Evolutionary conservation across 176 grass and related monocot genomes (phyloP).

Genomic region (Oryza glumipatula): DNA sequence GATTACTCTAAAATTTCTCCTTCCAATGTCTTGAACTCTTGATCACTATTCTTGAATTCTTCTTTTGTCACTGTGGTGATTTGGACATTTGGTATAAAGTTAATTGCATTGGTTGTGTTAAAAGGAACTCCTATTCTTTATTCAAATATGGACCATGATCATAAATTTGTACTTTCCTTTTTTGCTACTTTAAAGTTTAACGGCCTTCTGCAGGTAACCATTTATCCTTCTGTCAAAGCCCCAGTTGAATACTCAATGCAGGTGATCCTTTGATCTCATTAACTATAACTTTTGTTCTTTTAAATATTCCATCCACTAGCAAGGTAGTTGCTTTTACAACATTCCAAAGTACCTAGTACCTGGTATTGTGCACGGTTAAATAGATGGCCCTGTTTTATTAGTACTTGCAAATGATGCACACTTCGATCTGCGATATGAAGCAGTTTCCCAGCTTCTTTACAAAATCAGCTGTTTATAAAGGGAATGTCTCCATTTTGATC

Average conservation of each 20-base stretch:
- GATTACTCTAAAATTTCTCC: not conserved
- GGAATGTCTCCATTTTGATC: too few relatives aligned
- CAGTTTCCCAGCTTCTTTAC: constrained; percentile 5
- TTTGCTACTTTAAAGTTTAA: constrained; percentile 2
- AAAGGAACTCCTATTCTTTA: not conserved
- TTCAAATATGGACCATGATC: constrained; percentile 16
- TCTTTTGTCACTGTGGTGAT: not conserved
- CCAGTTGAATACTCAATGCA: constrained; percentile 76
- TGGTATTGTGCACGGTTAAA: not conserved
- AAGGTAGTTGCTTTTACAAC: constrained; percentile 21
- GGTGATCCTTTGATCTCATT: constrained; percentile 35
- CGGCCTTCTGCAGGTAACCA: constrained; percentile 55
- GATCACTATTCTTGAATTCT: not conserved
- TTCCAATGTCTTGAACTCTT: not conserved
- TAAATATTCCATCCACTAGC: constrained; percentile 22
- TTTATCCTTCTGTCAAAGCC: constrained; percentile 77
- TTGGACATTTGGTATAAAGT: not conserved
- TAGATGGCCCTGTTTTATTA: not conserved
- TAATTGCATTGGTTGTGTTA: not conserved
- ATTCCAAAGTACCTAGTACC: not conserved
- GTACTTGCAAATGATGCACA: not conserved
- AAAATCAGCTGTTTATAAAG: not conserved
- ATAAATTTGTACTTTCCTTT: not conserved
- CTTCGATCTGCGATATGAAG: not conserved
- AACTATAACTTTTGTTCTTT: constrained; percentile 9